Conservation (phyloP, 2,329 filamentous ascomycete species). For the Colletotrichum chlorophyti region DNA sequence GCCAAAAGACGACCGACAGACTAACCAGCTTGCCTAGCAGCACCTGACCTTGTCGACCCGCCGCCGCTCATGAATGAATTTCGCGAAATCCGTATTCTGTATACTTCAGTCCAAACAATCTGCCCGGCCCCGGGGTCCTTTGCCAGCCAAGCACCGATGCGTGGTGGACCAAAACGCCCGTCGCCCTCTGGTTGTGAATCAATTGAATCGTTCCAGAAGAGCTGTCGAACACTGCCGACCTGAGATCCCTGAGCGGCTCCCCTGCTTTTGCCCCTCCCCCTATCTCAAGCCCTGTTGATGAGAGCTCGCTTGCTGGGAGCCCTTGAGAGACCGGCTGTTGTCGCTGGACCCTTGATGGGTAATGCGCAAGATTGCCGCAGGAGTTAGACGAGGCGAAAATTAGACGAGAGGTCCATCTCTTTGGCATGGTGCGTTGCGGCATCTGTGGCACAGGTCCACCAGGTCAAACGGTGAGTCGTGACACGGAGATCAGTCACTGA, state of each 20-base stretch:
- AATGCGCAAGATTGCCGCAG: conserved; percentile 23
- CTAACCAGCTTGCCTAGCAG: conserved; percentile 1
- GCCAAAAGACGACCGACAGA: neutral
- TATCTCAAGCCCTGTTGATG: conserved; percentile 23
- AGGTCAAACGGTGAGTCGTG: conserved; percentile 1
- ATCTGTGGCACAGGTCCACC: conserved; percentile 10
- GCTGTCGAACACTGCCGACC: conserved; percentile 16
- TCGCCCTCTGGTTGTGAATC: neutral
- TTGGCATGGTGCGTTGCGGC: conserved; percentile 3
- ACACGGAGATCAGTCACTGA: conserved; percentile 5
- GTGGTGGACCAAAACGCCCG: conserved; percentile 1
- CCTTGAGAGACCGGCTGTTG: conserved; percentile 14
- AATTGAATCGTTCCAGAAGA: conserved; percentile 28
- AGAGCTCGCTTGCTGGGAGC: conserved; percentile 22
- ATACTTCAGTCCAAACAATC: conserved; percentile 20
- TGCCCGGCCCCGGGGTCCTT: conserved; percentile 15
- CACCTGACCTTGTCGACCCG: conserved; percentile 14
- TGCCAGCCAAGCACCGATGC: conserved; percentile 7
- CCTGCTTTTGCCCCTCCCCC: conserved; percentile 26
- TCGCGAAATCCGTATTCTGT: conserved; percentile 9
- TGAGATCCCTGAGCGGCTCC: conserved; percentile 6
- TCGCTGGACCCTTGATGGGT: conserved; percentile 25
- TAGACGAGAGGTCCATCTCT: conserved; percentile 15
- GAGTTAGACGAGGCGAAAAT: conserved; percentile 17
- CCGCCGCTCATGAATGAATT: conserved; percentile 1